Base-by-base conservation (phyloP, 495 filamentous ascomycete species). In the Glarea lozoyensis region DNA sequence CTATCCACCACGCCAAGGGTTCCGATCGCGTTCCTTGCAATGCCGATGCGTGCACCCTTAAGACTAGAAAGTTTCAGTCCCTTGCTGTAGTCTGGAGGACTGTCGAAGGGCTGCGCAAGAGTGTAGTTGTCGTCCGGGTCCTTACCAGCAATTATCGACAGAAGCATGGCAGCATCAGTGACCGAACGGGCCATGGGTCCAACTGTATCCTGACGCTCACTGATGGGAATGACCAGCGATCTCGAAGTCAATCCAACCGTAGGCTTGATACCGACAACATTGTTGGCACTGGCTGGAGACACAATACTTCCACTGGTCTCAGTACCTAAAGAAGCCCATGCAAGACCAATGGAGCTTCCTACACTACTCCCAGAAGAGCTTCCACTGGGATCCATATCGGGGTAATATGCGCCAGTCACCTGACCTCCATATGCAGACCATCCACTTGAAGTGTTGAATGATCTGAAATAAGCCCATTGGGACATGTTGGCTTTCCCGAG, bases 401-500 rank as follows among this genome's bases (percentile, higher is more conserved):
- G 43, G 48, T 83, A 78, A 27, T 79, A 82, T 0, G 80, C 75
- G 53, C 82, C 83, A 18, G 67, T 39, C 0, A 74, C 76, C 46
- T 82, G 79, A 0, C 78, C 78, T 5, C 75, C 73, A 0, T 78
- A 48, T 0, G 75, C 77, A 1, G 79, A 82, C 5, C 76, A 72
- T 0, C 65, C 46, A 31, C 42, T 39, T 11, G 45, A 19, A 29
- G 42, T 42, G 23, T 42, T 37, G 1, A 34, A 45, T 19, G 78
- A 55, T 3, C 77, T 78, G 42, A 81, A 75, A 1, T 81, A 53
- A 1, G 78, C 76, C 60, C 61, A 70, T 38, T 72, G 57, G 23
- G 54, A 58, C 63, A 86, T 52, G n/a, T 73, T 77, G 1, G 78
- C 73, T 55, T 86, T 79, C 24, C 82, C 82, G 24, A 86, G 57